Base-by-base conservation (phyloP, 1,284 basidiomycete genomes). In the Trichosporon ovoides region DNA sequence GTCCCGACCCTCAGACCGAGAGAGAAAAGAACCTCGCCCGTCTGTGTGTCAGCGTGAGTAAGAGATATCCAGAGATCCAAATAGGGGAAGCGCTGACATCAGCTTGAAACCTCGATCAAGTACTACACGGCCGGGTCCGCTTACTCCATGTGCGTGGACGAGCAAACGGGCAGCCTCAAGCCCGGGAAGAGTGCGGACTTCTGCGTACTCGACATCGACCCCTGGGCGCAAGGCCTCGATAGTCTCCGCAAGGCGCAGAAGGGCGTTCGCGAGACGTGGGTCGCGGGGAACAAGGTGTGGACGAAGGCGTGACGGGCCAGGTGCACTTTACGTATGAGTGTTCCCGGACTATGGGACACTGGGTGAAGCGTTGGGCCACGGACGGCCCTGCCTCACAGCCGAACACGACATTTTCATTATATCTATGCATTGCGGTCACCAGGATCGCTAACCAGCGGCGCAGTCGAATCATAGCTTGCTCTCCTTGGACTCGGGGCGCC, bases 171-270 rank as follows among this genome's bases (percentile, higher is more conserved):
- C 16, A 61, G 51, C 11, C 56, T 70, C 35, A 55, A 57, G 51
- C 51, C 58, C 0, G 70, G 70, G 19, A 66, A 62, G 56, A 34
- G 46, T 5, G 70, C 68, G 7, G 70, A 70, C 60, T 70, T 72
- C 49, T 61, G 64, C 38, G 56, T 72, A 3, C 52, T 72, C 28
- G 55, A 52, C 51, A 64, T 68, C 18, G 66, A 70, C 46, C 70
- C 70, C 1, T 72, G 68, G 38, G 35, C 36, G 6, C 56, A 67
- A 20, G 64, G 66, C 7, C 52, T 68, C 24, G 65, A 64, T 55
- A 57, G 59, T 9, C 59, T 70, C 13, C 46, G 63, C 18, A 59
- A 65, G 40, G 70, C 68, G 3, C 70, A 72, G 57, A 31, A 58
- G 31, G 60, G 57, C 0, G 64, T 69, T 11, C 14, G 24, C 11